Conservation (phyloP, 306 rosid genomes). For the Biancaea sappan region DNA sequence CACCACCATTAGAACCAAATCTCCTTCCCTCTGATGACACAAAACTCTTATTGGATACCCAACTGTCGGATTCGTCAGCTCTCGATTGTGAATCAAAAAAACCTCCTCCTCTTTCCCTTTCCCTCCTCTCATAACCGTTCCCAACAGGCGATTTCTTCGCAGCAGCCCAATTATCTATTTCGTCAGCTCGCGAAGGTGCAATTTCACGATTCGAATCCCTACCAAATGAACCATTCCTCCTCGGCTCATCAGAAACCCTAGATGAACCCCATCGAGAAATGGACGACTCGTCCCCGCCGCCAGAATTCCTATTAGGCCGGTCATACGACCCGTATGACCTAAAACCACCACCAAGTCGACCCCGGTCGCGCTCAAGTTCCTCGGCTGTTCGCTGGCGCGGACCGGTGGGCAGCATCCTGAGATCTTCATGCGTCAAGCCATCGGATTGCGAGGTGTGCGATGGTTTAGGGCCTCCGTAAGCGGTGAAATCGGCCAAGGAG, state of each 20-base stretch:
- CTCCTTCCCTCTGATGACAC: constrained; percentile 66
- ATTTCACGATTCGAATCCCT: constrained; percentile 59
- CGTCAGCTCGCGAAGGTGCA: constrained; percentile 85
- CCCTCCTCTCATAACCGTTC: constrained; percentile 66
- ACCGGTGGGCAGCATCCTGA: constrained; percentile 69
- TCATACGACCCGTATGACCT: constrained; percentile 46
- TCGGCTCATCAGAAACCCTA: constrained; percentile 68
- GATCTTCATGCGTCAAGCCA: constrained; percentile 50
- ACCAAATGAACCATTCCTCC: constrained; percentile 51
- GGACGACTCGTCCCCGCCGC: constrained; percentile 56
- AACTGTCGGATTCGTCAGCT: constrained; percentile 87
- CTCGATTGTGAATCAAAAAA: constrained; percentile 83
- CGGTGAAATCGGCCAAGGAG: constrained; percentile 64
- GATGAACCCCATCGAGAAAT: constrained; percentile 73
- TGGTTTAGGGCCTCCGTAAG: constrained; percentile 53
- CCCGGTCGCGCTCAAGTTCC: constrained; percentile 65
- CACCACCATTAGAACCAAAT: constrained; percentile 47
- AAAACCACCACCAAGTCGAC: constrained; percentile 70
- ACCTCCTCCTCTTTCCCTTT: constrained; percentile 47
- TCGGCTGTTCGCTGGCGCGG: constrained; percentile 88
- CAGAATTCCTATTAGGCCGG: constrained; percentile 33
- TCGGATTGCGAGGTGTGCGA: constrained; percentile 19
- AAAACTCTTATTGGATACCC: constrained; percentile 75
- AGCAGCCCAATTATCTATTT: constrained; percentile 82
- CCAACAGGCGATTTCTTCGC: constrained; percentile 62